Percentiles rank a stretch among this genome's conserved stretches.
phyloP scores from a whole-genome alignment of 2,329 filamentous ascomycete genomes.

The Ophiostoma novo-ulmi region DNA sequence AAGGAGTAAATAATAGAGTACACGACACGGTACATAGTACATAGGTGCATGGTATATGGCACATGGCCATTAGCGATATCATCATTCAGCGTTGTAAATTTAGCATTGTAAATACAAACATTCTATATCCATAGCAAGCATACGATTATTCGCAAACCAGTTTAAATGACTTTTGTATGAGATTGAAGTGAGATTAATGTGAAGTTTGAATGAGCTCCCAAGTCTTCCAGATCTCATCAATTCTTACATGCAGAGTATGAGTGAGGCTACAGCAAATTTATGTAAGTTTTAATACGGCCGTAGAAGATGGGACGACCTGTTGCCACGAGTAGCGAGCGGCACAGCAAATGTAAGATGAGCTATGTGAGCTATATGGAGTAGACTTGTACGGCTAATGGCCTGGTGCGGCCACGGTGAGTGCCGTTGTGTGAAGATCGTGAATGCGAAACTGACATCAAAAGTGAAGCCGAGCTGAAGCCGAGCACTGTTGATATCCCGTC shows the following conservation, averaged over 20 bases:
- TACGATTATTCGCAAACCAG: not conserved
- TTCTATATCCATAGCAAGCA: not conserved
- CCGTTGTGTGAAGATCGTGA: not conserved
- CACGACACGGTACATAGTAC: not conserved
- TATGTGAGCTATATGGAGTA: not conserved
- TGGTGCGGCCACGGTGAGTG: not conserved
- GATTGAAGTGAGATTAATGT: not conserved
- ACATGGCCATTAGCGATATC: not conserved
- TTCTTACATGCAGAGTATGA: not conserved
- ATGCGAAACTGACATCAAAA: not conserved
- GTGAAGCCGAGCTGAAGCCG: not conserved
- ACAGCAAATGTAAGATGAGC: not conserved
- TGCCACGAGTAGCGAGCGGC: no score
- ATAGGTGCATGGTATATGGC: not conserved
- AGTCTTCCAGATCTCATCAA: not conserved
- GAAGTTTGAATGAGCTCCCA: not conserved
- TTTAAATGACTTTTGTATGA: not conserved
- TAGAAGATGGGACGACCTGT: not conserved
- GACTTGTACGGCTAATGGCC: no score
- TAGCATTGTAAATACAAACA: not conserved
- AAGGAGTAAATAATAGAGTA: conserved; percentile 3
- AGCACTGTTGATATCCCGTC: not conserved
- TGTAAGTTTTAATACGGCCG: not conserved
- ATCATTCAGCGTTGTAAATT: conserved; percentile 4
- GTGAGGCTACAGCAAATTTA: not conserved